These are phyloP conservation scores for Russula foetens DNA, from an alignment of 768 basidiomycete genomes.

Conservation along the genomic window DNA sequence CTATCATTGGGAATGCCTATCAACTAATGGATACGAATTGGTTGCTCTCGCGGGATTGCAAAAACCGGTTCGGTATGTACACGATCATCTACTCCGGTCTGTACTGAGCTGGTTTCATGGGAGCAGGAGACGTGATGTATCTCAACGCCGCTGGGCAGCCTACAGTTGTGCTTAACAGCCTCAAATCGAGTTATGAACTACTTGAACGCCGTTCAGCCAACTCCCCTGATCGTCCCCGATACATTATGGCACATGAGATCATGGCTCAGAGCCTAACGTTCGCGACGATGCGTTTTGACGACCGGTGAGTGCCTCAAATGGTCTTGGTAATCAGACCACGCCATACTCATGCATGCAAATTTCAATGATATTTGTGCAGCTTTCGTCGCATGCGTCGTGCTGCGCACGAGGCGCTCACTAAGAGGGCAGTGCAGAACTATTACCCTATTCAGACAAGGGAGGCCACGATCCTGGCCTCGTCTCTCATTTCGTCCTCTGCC, in stretches of 20 bases:
- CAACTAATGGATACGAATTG: neutral
- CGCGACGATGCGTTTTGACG: neutral
- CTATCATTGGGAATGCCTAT: conserved; percentile 1
- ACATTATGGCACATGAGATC: conserved; percentile 9
- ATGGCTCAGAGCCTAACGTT: neutral
- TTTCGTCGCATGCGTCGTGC: conserved; percentile 29
- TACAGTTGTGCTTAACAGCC: conserved; percentile 13
- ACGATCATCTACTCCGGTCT: neutral
- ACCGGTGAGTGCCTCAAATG: neutral
- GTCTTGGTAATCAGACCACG: neutral
- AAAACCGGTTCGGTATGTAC: neutral
- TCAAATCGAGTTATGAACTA: conserved; percentile 4
- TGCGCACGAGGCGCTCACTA: conserved; percentile 27
- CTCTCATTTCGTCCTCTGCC: conserved; percentile 24
- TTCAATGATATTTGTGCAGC: conserved; percentile 17
- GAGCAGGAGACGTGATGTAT: conserved; percentile 19
- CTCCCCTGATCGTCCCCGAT: conserved; percentile 24
- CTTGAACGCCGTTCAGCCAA: conserved; percentile 24
- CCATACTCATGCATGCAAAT: neutral
- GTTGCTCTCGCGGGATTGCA: conserved; percentile 2
- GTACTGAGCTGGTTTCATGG: neutral
- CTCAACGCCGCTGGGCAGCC: conserved; percentile 16
- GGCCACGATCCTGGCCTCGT: conserved; percentile 24
- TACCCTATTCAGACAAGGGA: conserved; percentile 24
- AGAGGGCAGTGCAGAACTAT: conserved; percentile 19